These are phyloP conservation scores for Heliamphora pulchella DNA, from an alignment of 179 eudicot genomes.

Conservation along the genomic window DNA sequence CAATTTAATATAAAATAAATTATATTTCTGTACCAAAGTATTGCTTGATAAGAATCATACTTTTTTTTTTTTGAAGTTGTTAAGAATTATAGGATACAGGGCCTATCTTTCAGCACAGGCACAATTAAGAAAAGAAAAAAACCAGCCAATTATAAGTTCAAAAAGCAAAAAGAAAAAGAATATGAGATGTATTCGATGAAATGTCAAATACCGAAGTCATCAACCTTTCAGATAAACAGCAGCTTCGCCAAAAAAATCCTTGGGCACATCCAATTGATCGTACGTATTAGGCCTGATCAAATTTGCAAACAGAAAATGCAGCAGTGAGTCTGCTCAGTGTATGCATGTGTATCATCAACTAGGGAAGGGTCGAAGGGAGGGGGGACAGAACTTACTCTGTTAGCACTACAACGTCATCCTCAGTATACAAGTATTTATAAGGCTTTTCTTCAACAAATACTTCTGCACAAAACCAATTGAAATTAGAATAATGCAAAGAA, in stretches of 20 bases:
- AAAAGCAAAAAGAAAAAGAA: neutral
- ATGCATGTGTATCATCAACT: neutral
- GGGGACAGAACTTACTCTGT: conserved; percentile 53
- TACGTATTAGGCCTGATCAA: conserved; percentile 62
- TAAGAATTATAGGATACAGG: neutral
- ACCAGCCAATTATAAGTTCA: neutral
- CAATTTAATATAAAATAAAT: neutral
- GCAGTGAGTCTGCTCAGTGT: neutral
- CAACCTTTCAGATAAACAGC: conserved; percentile 77
- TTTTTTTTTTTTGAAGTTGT: no score
- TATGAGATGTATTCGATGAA: neutral
- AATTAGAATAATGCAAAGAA: conserved; percentile 1
- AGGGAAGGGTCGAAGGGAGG: neutral
- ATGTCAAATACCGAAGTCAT: neutral
- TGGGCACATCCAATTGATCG: conserved; percentile 71
- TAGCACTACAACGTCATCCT: conserved; percentile 57
- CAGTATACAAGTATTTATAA: conserved; percentile 61
- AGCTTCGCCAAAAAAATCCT: conserved; percentile 67
- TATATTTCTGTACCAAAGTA: no score
- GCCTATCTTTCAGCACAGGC: neutral
- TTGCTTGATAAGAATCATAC: no score
- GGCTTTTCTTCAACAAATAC: conserved; percentile 71
- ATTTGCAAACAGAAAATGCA: conserved; percentile 14
- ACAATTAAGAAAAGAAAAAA: neutral
- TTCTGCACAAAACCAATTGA: conserved; percentile 37